phyloP scores from a whole-genome alignment of 2,329 filamentous ascomycete species.

The Didymellaceae sp. region DNA sequence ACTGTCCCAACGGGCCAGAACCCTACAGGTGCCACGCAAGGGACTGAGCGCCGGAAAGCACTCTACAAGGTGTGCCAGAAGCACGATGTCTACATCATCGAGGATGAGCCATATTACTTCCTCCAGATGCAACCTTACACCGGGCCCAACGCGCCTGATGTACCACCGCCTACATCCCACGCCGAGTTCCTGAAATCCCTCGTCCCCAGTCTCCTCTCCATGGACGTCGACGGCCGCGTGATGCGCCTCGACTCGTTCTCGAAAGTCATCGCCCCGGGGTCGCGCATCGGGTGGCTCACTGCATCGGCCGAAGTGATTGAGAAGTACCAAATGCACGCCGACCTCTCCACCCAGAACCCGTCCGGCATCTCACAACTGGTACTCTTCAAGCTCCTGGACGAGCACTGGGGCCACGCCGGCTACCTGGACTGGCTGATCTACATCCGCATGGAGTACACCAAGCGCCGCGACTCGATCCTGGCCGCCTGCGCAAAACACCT shows the following conservation, averaged over 20 bases:
- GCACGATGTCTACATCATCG: constrained; percentile 85
- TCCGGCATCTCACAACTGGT: constrained; percentile 83
- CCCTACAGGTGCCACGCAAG: constrained; percentile 85
- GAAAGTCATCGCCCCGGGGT: constrained; percentile 85
- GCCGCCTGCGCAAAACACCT: constrained; percentile 80
- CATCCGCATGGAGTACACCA: constrained; percentile 80
- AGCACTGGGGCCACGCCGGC: constrained; percentile 90
- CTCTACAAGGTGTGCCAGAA: constrained; percentile 81
- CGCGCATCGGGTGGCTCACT: constrained; percentile 86
- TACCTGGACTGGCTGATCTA: constrained; percentile 90
- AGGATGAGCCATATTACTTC: constrained; percentile 96
- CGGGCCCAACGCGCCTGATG: constrained; percentile 57
- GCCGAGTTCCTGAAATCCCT: constrained; percentile 76
- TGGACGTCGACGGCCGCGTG: constrained; percentile 87
- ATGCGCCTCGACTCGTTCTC: constrained; percentile 92
- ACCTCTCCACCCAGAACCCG: constrained; percentile 84
- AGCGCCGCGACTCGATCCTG: constrained; percentile 76
- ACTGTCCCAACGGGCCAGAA: constrained; percentile 86
- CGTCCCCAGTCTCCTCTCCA: constrained; percentile 75
- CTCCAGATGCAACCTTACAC: constrained; percentile 83
- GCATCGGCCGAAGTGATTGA: constrained; percentile 84
- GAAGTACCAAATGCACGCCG: constrained; percentile 80
- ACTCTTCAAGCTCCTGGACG: constrained; percentile 88
- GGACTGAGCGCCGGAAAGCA: constrained; percentile 68
- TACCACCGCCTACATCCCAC: constrained; percentile 65